Evolutionary conservation across 2,329 filamentous ascomycete species (phyloP), one percentile per base, ranked within the genome.

Genomic region (Gyromitra esculenta): DNA sequence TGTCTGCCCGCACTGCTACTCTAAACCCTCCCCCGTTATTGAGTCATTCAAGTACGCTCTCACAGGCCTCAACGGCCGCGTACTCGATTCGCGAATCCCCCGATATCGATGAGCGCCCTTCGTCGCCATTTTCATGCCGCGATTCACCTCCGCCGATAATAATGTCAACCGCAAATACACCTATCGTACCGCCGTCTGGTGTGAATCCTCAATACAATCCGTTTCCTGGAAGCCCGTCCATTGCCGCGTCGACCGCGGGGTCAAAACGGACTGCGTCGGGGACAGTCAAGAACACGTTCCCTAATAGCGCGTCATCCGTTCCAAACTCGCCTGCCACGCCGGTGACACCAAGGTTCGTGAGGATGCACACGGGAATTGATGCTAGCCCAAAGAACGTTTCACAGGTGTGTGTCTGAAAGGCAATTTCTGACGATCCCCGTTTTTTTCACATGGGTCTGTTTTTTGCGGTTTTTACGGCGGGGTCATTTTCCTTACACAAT

Each of bases 371-470:
- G 50, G 70, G 64, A 57, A 68, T 78, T 69, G 78, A 79, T 68
- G 69, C 73, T 65, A 78, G 77, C 63, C 77, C 77, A 35, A 78
- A 75, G 54, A 78, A 79, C 71, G 76, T 79, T 78, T 71, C 72
- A 76, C 78, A 78, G 78, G 78, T 78, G 73, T 65, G 64, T 70
- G 50, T 70, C 71, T 74, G 54, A 68, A 48, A 75, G 63, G 59
- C 64, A 75, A 75, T 70, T 85, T 83, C 25, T 71, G 63, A 70
- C 63, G 70, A 78, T 76, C 70, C 54, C 62, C 63, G 50, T 71
- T 71, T 56, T 31, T 74, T 77, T 75, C 73, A 72, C 52, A 69
- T 71, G 65, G 69, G 62, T 69, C 64, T 64, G 31, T 70, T 72
- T 63, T 74, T 77, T 70, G 54, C 71, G 63, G 75, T 70, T 77